Evolutionary conservation across 352 stramenopile genomes (phyloP).

Genomic region (Phytophthora chlamydospora): DNA sequence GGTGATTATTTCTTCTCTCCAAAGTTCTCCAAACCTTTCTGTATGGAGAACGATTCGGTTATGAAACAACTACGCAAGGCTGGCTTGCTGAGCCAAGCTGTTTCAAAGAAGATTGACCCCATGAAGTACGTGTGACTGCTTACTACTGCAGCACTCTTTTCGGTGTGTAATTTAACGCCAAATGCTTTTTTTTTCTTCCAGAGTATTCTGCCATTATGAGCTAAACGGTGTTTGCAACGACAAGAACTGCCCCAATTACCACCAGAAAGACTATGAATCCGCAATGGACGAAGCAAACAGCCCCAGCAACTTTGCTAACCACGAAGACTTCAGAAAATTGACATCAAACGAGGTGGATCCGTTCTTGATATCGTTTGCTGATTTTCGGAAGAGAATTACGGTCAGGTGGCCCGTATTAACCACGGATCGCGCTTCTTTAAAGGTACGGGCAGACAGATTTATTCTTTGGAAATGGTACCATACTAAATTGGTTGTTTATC

Average conservation of each 20-base stretch:
- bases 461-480: not conserved
- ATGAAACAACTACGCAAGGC: conserved; percentile 40
- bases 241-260: conserved; percentile 66
- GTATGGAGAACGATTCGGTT: conserved; percentile 43
- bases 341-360: conserved; percentile 37
- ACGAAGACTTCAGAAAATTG: conserved; percentile 6
- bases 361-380: conserved; percentile 47
- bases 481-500: not conserved
- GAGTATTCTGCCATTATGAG: conserved; percentile 75
- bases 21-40: conserved; percentile 40
- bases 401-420: conserved; percentile 57
- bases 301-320: conserved; percentile 1
- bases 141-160: not conserved
- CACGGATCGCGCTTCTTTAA: conserved; percentile 4
- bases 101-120: conserved; percentile 43
- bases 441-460: conserved; percentile 25
- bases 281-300: not conserved
- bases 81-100: not conserved
- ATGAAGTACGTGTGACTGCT: conserved; percentile 53
- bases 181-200: conserved; percentile 21
- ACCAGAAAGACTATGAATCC: conserved; percentile 60
- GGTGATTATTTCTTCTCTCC: conserved; percentile 6
- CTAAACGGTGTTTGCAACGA: conserved; percentile 82
- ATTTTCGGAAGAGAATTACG: conserved; percentile 41
- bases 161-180: conserved; percentile 10